Base-by-base conservation (phyloP, 2,329 filamentous ascomycete species). In the Huntiella moniliformis region DNA sequence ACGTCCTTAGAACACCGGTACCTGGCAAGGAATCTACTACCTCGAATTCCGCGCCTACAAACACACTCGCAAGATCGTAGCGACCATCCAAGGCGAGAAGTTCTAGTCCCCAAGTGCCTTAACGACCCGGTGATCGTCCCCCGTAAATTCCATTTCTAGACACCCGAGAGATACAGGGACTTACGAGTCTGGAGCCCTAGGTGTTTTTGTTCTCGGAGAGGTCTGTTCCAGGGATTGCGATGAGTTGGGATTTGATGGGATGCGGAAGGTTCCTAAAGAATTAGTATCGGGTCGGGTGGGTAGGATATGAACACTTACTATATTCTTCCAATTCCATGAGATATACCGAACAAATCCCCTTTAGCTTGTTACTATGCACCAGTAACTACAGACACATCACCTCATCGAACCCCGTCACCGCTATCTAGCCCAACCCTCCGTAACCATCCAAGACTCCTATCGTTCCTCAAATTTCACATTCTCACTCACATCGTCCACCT, bases 311-410 rank as follows among this genome's bases (percentile, higher is more conserved):
- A 28, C 31, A 62, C 76, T 51, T 71, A 93, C 86, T 96, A 55
- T 80, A 86, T 61, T 86, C 77, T 0, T 91, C 91, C 22, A 98
- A 68, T 60, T 94, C 84, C 53, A 98, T 94, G 51, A 96, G 86
- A 63, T 96, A 98, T 37, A 96, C 71, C 71, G 98, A 98, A 70
- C 98, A 98, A 68, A 88, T 94, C 67, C 98, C 91, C 68, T 98
- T 98, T 5, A 91, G 91, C 44, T 91, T 72, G 13, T 88, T 95
- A 51, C 95, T 85, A 64, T 98, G 91, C 13, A 87, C 85, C 5
- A 91, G 91, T 48, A 96, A 80, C 63, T 95, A 98, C 1, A 91
- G 91, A 61, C 98, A 98, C 86, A 98, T 95, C 70, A 96, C 96
- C 2, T 91, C 96, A 69, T 98, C 91, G 60, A 96, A 95, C 67